These are phyloP conservation scores for Croton laevigatus DNA, from an alignment of 441 rosid species.

Conservation along the genomic window DNA sequence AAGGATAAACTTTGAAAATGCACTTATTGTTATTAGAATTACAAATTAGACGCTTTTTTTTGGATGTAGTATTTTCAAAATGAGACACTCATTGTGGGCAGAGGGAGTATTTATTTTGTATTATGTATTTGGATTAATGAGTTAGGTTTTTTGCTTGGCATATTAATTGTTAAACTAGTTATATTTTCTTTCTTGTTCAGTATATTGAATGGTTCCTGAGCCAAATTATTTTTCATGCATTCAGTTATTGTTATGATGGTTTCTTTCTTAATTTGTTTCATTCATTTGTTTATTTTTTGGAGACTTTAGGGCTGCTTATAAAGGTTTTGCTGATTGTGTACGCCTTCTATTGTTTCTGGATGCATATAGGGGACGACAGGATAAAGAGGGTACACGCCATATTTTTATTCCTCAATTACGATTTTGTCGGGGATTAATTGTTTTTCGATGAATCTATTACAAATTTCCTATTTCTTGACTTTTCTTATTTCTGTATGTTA, in stretches of 20 bases:
- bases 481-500: conserved; percentile 28
- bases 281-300: conserved; percentile 31
- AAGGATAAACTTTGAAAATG: too few species aligned
- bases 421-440: background rate
- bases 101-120: background rate
- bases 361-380: conserved; percentile 87
- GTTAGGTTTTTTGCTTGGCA: background rate
- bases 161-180: conserved; percentile 2
- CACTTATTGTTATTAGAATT: too few species aligned
- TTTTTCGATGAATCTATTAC: background rate
- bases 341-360: conserved; percentile 90
- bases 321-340: conserved; percentile 91
- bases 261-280: conserved; percentile 14
- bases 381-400: conserved; percentile 70
- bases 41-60: too few species aligned
- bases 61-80: too few species aligned
- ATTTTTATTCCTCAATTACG: background rate
- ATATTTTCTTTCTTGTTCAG: background rate
- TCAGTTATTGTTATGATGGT: conserved; percentile 16
- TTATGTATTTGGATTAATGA: background rate
- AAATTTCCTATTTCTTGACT: conserved; percentile 5
- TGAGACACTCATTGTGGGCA: too few species aligned
- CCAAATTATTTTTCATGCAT: background rate
- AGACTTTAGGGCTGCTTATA: conserved; percentile 93
- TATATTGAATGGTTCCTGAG: conserved; percentile 12